Conservation (phyloP, 768 basidiomycete genomes). For the Pisolithus albus region DNA sequence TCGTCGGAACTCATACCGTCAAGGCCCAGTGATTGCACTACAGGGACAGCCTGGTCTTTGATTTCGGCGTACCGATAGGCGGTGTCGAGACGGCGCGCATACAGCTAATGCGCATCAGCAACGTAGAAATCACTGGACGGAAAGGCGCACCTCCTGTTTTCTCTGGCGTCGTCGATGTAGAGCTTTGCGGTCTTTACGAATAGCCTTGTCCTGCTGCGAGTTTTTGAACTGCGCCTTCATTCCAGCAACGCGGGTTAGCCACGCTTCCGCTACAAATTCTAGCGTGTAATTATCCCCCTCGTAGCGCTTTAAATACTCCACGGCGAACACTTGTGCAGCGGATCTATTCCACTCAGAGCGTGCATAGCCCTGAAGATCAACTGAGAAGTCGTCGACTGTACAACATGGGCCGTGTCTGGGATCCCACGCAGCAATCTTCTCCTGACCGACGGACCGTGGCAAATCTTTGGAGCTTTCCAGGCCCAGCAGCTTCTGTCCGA, state of each 20-base stretch:
- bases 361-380: no score
- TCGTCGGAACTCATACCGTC: slow-evolving; percentile 1
- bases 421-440: no score
- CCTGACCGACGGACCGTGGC: no score
- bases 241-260: not conserved
- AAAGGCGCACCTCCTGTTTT: not conserved
- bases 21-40: not conserved
- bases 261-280: not conserved
- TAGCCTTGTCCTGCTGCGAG: not conserved
- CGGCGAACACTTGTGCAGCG: not conserved
- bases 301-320: not conserved
- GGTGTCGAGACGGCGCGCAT: not conserved
- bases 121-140: not conserved
- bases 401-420: no score
- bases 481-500: no score
- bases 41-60: not conserved
- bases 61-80: not conserved
- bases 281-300: not conserved
- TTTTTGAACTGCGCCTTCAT: not conserved
- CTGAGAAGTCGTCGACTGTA: no score
- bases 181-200: not conserved
- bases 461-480: no score
- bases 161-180: not conserved
- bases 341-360: no score
- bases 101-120: not conserved